A percentile compares a stretch with the other conserved stretches of the same genome.
Evolutionary conservation across 2,329 filamentous ascomycete species (phyloP).

Genomic region (Alternaria angustiovoidea): DNA sequence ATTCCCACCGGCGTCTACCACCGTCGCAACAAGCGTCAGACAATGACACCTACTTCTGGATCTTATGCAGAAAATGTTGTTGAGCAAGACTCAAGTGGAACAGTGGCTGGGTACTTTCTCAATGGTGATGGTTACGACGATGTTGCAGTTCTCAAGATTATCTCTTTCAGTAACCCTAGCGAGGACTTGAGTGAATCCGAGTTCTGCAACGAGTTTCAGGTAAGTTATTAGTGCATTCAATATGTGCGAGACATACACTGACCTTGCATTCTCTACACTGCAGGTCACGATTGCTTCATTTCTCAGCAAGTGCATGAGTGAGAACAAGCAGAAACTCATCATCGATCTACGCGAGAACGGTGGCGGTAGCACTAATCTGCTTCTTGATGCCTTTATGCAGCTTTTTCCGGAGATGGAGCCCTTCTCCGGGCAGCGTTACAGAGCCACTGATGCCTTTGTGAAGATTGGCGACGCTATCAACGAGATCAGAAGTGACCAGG

Average conservation of each 20-base stretch:
- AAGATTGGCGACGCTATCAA: slow-evolving; percentile 33
- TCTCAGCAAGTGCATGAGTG: slow-evolving; percentile 53
- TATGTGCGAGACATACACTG: neutral
- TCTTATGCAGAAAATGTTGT: slow-evolving; percentile 24
- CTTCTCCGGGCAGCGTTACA: slow-evolving; percentile 43
- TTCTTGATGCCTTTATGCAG: slow-evolving; percentile 57
- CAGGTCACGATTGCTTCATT: slow-evolving; percentile 49
- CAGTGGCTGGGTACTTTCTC: slow-evolving; percentile 56
- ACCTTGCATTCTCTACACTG: neutral
- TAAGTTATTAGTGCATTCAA: neutral
- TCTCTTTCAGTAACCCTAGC: slow-evolving; percentile 45
- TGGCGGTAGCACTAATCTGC: slow-evolving; percentile 57
- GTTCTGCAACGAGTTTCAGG: slow-evolving; percentile 39
- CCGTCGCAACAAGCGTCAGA: slow-evolving; percentile 30
- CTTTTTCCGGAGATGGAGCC: slow-evolving; percentile 58
- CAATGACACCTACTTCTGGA: neutral
- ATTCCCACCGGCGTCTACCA: slow-evolving; percentile 31
- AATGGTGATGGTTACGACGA: slow-evolving; percentile 42
- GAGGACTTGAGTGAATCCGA: slow-evolving; percentile 18
- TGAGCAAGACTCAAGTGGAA: slow-evolving; percentile 23
- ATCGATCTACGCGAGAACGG: slow-evolving; percentile 69
- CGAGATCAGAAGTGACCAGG: slow-evolving; percentile 29
- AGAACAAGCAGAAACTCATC: slow-evolving; percentile 65
- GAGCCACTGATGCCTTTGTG: slow-evolving; percentile 25
- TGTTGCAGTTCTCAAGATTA: slow-evolving; percentile 55